These are phyloP conservation scores for Vaccinium macrocarpon DNA, from an alignment of 148 eudicot species.

Conservation along the genomic window DNA sequence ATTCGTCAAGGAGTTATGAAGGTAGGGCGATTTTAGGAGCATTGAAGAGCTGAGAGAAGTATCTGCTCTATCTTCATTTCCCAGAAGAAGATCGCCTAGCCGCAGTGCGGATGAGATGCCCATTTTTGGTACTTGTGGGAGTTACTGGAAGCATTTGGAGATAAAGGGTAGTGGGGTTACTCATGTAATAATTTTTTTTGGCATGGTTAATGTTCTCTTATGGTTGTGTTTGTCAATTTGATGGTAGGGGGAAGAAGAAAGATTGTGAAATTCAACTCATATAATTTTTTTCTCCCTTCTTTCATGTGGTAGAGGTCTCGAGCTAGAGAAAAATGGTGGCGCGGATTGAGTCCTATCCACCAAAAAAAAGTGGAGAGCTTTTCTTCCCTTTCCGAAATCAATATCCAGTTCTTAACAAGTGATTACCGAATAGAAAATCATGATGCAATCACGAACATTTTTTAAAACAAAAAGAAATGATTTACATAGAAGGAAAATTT, in stretches of 20 bases:
- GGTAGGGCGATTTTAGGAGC: slow-evolving; percentile 60
- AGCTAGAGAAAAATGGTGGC: too few species aligned
- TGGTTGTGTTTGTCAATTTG: background rate
- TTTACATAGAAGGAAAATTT: too few species aligned
- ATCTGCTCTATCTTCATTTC: slow-evolving; percentile 37
- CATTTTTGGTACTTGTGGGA: slow-evolving; percentile 60
- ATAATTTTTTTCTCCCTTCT: too few species aligned
- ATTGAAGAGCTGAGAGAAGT: slow-evolving; percentile 44
- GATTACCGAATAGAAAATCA: too few species aligned
- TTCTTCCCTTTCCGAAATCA: too few species aligned
- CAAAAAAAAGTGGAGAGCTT: too few species aligned
- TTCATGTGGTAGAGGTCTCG: too few species aligned
- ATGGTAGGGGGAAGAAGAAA: background rate
- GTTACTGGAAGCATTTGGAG: slow-evolving; percentile 62
- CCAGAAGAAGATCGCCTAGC: slow-evolving; percentile 36
- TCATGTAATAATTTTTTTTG: background rate
- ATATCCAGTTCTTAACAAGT: too few species aligned
- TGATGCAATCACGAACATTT: too few species aligned
- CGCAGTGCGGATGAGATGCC: slow-evolving; percentile 48
- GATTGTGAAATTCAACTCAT: background rate
- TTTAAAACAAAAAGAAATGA: too few species aligned
- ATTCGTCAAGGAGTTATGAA: slow-evolving; percentile 41
- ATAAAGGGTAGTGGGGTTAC: background rate
- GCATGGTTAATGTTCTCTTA: background rate
- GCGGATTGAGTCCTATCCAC: too few species aligned